phyloP scores from a whole-genome alignment of 192 early-diverging fungal species.

The Jimgerdemannia lactiflua region DNA sequence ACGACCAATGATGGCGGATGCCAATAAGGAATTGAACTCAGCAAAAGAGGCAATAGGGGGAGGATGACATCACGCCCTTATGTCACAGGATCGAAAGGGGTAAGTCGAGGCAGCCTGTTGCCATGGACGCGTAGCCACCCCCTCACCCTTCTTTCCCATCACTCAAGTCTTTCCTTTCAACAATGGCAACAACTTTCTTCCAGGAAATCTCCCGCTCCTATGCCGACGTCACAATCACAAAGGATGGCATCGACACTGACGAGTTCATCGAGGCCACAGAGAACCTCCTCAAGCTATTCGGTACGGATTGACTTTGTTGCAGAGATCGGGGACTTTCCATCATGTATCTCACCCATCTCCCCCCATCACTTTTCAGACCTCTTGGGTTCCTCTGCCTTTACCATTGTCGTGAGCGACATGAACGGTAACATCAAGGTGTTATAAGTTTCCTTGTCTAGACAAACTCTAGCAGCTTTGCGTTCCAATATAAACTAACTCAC shows the following conservation, averaged over 20 bases:
- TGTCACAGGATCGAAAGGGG: too few species aligned
- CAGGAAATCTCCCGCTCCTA: slow-evolving; percentile 63
- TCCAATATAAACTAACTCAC: too few species aligned
- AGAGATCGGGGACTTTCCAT: background rate
- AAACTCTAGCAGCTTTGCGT: too few species aligned
- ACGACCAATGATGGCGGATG: too few species aligned
- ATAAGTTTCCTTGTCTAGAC: background rate
- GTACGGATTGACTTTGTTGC: slow-evolving; percentile 24
- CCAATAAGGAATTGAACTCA: too few species aligned
- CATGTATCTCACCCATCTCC: background rate
- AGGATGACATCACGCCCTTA: background rate
- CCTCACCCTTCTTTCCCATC: background rate
- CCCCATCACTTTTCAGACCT: slow-evolving; percentile 53
- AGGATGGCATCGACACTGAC: slow-evolving; percentile 69
- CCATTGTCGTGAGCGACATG: slow-evolving; percentile 89
- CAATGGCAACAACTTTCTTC: slow-evolving; percentile 51
- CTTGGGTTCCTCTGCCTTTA: slow-evolving; percentile 72
- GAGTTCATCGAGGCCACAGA: slow-evolving; percentile 78
- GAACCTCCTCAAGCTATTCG: slow-evolving; percentile 75
- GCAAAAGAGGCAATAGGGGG: too few species aligned
- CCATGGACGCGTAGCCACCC: too few species aligned
- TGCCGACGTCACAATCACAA: slow-evolving; percentile 58
- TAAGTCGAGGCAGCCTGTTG: too few species aligned
- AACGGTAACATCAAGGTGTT: slow-evolving; percentile 84
- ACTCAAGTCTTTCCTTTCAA: background rate